A percentile compares a stretch with the other conserved stretches of the same genome.
Conservation (phyloP, 805 yeast genomes). For the Zygosaccharomyces rouxii region DNA sequence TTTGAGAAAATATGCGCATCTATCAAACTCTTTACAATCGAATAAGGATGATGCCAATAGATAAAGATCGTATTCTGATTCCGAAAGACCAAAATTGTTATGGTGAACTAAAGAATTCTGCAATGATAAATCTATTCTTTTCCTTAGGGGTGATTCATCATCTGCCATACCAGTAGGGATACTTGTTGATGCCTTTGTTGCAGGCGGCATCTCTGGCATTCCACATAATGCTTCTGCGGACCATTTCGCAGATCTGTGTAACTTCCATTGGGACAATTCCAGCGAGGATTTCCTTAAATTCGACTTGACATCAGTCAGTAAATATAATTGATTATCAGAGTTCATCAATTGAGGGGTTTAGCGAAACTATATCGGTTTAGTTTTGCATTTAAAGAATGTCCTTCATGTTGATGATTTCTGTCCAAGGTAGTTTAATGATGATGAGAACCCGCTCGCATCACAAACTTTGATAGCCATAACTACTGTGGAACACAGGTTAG, state of each 20-base stretch:
- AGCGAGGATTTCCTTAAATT: slow-evolving; percentile 40
- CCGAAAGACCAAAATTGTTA: slow-evolving; percentile 16
- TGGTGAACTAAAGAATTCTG: background rate
- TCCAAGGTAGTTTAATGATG: background rate
- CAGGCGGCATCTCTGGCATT: slow-evolving; percentile 29
- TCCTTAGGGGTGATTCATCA: slow-evolving; percentile 24
- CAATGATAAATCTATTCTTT: slow-evolving; percentile 12
- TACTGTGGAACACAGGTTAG: background rate
- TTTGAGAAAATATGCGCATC: slow-evolving; percentile 60
- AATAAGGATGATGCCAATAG: slow-evolving; percentile 68
- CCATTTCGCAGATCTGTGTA: slow-evolving; percentile 77
- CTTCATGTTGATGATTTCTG: background rate
- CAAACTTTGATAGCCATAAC: background rate
- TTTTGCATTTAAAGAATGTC: background rate
- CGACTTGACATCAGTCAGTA: slow-evolving; percentile 17
- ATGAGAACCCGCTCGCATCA: slow-evolving; percentile 3
- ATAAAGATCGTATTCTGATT: slow-evolving; percentile 43
- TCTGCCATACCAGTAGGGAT: slow-evolving; percentile 17
- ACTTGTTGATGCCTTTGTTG: background rate
- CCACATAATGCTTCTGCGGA: slow-evolving; percentile 76
- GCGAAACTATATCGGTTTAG: background rate
- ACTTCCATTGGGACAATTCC: slow-evolving; percentile 51
- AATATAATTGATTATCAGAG: slow-evolving; percentile 2
- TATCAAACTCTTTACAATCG: slow-evolving; percentile 77
- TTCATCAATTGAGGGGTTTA: background rate